Evolutionary conservation across 2,329 filamentous ascomycete genomes (phyloP).

Genomic region (Colletotrichum cereale): DNA sequence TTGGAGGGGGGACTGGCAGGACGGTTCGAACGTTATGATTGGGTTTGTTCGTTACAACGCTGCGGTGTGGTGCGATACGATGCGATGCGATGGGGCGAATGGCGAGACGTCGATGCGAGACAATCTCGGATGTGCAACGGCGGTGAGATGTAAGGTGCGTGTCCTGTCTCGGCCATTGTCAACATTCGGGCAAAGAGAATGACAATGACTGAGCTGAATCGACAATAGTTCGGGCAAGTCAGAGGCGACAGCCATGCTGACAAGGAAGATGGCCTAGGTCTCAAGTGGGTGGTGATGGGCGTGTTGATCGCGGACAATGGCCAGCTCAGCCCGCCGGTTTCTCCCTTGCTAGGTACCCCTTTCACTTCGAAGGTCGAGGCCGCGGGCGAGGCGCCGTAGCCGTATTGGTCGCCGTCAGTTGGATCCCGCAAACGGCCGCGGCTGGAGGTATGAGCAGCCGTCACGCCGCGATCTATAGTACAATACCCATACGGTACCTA

Average conservation of each 20-base stretch:
- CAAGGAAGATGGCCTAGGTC: not conserved
- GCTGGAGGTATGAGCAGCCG: not conserved
- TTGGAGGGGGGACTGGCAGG: not conserved
- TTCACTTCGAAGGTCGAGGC: too few relatives aligned
- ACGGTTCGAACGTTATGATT: not conserved
- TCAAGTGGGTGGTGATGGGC: conserved; percentile 3
- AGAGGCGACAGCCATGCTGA: conserved; percentile 9
- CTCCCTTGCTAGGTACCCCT: not conserved
- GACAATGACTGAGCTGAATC: not conserved
- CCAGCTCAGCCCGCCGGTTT: not conserved
- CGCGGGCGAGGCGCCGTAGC: not conserved
- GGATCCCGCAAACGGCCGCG: not conserved
- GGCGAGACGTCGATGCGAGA: conserved; percentile 7
- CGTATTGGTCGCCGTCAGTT: not conserved
- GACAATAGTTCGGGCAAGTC: not conserved
- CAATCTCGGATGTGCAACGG: conserved; percentile 29
- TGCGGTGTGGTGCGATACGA: not conserved
- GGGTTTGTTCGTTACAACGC: not conserved
- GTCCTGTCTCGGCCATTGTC: not conserved
- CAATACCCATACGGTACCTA: not conserved
- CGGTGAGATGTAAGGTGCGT: conserved; percentile 27
- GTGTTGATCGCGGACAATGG: conserved; percentile 2
- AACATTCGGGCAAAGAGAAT: not conserved
- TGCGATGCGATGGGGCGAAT: conserved; percentile 23
- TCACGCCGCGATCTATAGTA: not conserved